These are phyloP conservation scores for Dryas octopetala DNA, from an alignment of 306 rosid species.

Conservation along the genomic window DNA sequence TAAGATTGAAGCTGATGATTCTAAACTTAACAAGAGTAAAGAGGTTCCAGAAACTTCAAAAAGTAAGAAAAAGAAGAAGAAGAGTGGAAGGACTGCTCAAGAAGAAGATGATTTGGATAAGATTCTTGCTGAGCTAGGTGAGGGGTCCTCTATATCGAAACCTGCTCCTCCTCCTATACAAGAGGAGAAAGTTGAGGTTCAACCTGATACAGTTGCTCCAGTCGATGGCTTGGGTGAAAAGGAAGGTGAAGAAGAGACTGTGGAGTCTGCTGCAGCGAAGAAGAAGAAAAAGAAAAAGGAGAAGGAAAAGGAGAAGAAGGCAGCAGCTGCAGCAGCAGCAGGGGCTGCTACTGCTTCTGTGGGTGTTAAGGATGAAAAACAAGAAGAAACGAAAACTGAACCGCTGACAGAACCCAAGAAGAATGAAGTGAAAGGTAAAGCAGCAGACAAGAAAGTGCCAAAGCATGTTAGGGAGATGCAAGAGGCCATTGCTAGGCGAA, in stretches of 20 bases:
- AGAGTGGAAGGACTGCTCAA: slow-evolving; percentile 87
- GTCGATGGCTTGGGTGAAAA: slow-evolving; percentile 53
- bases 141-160: slow-evolving; percentile 41
- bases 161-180: slow-evolving; percentile 38
- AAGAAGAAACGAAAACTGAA: slow-evolving; percentile 47
- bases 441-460: slow-evolving; percentile 83
- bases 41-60: slow-evolving; percentile 64
- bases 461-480: slow-evolving; percentile 99
- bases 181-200: slow-evolving; percentile 57
- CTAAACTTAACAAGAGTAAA: slow-evolving; percentile 46
- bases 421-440: slow-evolving; percentile 69
- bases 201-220: slow-evolving; percentile 45
- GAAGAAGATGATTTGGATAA: slow-evolving; percentile 97
- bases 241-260: slow-evolving; percentile 75
- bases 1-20: slow-evolving; percentile 30
- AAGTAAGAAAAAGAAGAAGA: slow-evolving; percentile 90
- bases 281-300: slow-evolving; percentile 96
- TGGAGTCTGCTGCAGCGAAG: slow-evolving; percentile 91
- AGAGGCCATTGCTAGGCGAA: slow-evolving; percentile 82
- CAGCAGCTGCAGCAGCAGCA: slow-evolving; percentile 58
- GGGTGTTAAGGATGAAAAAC: slow-evolving; percentile 45
- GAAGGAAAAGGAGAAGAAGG: slow-evolving; percentile 74
- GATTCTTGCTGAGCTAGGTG: slow-evolving; percentile 95
- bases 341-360: slow-evolving; percentile 51
- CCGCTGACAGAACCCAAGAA: slow-evolving; percentile 49